Evolutionary conservation across 805 yeast genomes (phyloP), one percentile per base, ranked within the genome.

Genomic region (Spathaspora boniae): DNA sequence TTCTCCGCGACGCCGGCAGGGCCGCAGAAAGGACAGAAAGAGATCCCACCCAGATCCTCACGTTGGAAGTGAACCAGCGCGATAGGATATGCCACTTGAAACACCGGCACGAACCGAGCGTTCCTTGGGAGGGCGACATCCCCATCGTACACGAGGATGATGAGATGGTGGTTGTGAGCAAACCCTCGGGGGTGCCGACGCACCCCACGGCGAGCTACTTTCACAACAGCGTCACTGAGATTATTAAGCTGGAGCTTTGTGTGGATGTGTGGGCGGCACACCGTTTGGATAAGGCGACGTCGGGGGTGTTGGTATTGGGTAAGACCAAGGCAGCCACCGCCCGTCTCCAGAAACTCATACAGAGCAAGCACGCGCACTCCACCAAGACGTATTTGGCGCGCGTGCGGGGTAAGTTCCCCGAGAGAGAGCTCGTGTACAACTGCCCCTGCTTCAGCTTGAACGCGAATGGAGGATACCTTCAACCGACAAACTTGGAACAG

Each of bases 121-220:
- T 68, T 3, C 53, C 61, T 5, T 36, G 41, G 4, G 45, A 37
- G 4, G 35, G 43, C 9, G 35, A 37, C 11, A 41, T 55, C 5
- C 29, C 44, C 12, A 51, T 68, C 2, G 44, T 74, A 0, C 56
- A 48, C 45, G 61, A 70, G 40, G 65, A 68, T 41, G 53, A 50
- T 3, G 53, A 59, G 6, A 20, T 67, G 0, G 17, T 73, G 11
- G 77, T 75, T 17, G 65, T 74, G 2, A 56, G 70, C 43, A 75
- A 75, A 41, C 80, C 80, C 0, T 54, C 66, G 0, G 81, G 80
- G 0, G 53, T 74, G 2, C 78, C 80, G 1, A 72, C 76, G 1
- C 81, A 75, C 44, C 78, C 81, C 0, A 60, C 72, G 0, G 68
- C 72, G 6, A 65, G 57, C 26, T 72, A 66, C 44, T 41, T 51